Evolutionary conservation across 23 red algal genomes (phyloP).

Genomic region (Agarophyton chilense): DNA sequence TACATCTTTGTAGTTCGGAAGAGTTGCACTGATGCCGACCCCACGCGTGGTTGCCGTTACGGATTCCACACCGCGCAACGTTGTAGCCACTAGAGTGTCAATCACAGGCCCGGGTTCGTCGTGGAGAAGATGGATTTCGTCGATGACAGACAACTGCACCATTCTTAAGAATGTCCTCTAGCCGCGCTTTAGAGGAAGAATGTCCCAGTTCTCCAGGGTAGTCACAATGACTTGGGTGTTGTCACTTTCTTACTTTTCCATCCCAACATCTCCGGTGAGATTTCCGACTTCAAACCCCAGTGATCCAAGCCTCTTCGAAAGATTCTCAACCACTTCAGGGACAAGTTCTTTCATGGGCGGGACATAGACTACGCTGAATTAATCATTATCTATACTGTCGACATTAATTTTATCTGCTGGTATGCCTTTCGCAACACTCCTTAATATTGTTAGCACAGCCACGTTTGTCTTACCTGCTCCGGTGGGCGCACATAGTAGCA

Average conservation of each 20-base stretch:
- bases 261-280: conserved; percentile 83
- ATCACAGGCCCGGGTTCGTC: conserved; percentile 94
- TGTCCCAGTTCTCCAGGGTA: conserved; percentile 99
- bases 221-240: conserved; percentile 90
- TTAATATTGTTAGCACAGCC: conserved; percentile 86
- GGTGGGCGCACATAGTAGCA: conserved; percentile 94
- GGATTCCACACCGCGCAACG: conserved; percentile 55
- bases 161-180: conserved; percentile 48
- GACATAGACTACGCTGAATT: conserved; percentile 90
- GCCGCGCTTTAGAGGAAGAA: conserved; percentile 74
- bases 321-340: conserved; percentile 84
- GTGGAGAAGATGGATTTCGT: conserved; percentile 94
- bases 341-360: conserved; percentile 97
- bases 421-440: conserved; percentile 27
- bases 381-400: conserved; percentile 17
- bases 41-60: conserved; percentile 38
- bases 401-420: neutral
- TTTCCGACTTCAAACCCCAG: conserved; percentile 80
- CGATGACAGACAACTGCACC: conserved; percentile 82
- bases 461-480: conserved; percentile 96
- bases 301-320: conserved; percentile 45
- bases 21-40: conserved; percentile 91
- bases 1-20: conserved; percentile 96
- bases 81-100: conserved; percentile 84
- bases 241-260: conserved; percentile 72